These are phyloP conservation scores for Skeletonema costatum DNA, from an alignment of 108 stramenopile species.

Conservation along the genomic window DNA sequence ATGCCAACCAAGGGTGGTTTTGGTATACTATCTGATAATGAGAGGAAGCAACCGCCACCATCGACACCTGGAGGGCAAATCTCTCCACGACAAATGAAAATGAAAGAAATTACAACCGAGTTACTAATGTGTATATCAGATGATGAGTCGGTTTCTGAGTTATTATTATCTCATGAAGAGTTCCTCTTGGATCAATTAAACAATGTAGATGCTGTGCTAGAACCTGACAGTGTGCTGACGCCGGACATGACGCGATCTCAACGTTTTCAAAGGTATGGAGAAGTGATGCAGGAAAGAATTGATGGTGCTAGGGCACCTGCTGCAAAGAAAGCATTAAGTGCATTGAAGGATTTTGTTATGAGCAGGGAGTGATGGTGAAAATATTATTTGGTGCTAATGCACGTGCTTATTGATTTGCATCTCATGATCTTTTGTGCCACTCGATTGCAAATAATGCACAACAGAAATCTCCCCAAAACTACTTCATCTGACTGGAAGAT, in stretches of 20 bases:
- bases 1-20: constrained; percentile 27
- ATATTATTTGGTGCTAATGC: neutral
- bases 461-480: neutral
- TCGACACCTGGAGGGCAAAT: constrained; percentile 40
- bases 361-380: constrained; percentile 19
- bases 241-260: constrained; percentile 32
- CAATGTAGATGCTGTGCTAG: constrained; percentile 39
- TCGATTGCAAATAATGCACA: too few relatives aligned
- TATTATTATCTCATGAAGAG: constrained; percentile 32
- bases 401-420: neutral
- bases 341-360: constrained; percentile 40
- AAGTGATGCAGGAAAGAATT: constrained; percentile 43
- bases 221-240: constrained; percentile 32
- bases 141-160: constrained; percentile 13
- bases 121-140: constrained; percentile 24
- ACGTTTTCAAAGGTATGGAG: constrained; percentile 27
- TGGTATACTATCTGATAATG: constrained; percentile 6
- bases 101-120: constrained; percentile 43
- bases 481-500: neutral
- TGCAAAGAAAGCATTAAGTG: constrained; percentile 28
- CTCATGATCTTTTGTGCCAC: too few relatives aligned
- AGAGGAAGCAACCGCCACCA: constrained; percentile 1
- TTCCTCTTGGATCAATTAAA: constrained; percentile 47
- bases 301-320: constrained; percentile 20
- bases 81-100: constrained; percentile 45